Evolutionary conservation across 2,329 filamentous ascomycete species (phyloP), one percentile per base, ranked within the genome.

Genomic region (Diaporthe humulicola): DNA sequence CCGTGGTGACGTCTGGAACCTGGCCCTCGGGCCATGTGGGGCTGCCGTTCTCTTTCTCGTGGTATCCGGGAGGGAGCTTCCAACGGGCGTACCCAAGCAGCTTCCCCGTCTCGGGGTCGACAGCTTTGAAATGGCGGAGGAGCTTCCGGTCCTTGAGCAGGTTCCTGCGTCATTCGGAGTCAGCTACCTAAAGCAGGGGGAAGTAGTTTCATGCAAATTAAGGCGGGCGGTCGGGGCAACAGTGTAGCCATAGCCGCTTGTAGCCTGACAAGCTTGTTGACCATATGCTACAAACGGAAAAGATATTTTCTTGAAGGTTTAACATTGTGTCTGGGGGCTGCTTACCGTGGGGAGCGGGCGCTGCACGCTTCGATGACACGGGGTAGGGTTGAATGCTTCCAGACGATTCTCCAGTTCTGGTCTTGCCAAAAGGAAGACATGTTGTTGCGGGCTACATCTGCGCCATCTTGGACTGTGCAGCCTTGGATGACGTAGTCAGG

Each of bases 21-120:
- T 77, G 77, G 2, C 76, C 75, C 15, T 79, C 77, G 19, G 74
- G 75, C 78, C 78, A 78, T 0, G 61, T 33, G 6, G 70, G 42
- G 10, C 10, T 36, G n/a, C 69, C 73, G 12, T 73, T 66, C n/a
- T 70, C 66, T 2, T 40, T 42, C 17, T 33, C 56, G 12, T 56
- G 58, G 33, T 42, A 64, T 0, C 40, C 48, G 0, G 50, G 30
- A 1, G 78, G 78, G 1, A 79, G 72, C n/a, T 57, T 28, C 78
- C 79, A 80, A 22, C 79, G 76, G 30, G 73, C 75, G 60, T 79
- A 79, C 0, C 79, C 79, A 2, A 79, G 38, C 10, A 79, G 38
- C 58, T 69, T 64, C 14, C 78, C 77, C 10, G 78, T 79, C 57
- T 52, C 57, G 4, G 72, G 54, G 52, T 79, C 77, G 38, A 80